Conservation (phyloP, 257 asterid species). For the Sherardia arvensis region DNA sequence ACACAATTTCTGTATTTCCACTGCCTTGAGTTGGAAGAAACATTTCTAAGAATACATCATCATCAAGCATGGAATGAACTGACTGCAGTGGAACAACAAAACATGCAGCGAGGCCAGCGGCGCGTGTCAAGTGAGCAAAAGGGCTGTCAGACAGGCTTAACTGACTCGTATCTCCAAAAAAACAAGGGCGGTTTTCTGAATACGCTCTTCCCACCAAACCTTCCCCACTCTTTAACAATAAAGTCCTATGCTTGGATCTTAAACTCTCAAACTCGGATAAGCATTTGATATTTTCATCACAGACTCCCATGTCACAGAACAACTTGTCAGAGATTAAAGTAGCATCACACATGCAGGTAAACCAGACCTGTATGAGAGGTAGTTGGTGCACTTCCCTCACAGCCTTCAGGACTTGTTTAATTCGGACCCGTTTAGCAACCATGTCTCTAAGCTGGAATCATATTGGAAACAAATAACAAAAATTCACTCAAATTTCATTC, state of each 20-base stretch:
- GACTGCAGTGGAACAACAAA: background rate
- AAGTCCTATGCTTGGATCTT: background rate
- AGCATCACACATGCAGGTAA: slow-evolving; percentile 4
- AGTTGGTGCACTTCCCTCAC: slow-evolving; percentile 1
- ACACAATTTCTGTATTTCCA: background rate
- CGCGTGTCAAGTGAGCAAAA: background rate
- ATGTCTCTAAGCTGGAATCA: background rate
- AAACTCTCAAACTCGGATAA: background rate
- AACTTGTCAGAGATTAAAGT: background rate
- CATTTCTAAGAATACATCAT: background rate
- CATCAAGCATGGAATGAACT: background rate
- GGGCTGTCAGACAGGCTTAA: background rate
- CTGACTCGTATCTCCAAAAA: background rate
- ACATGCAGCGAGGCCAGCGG: background rate
- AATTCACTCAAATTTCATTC: background rate
- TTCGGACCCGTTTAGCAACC: background rate
- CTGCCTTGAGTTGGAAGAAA: background rate
- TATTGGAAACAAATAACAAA: background rate
- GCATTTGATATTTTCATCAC: background rate
- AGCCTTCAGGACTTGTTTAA: background rate
- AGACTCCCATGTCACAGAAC: background rate
- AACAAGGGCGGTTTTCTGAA: background rate
- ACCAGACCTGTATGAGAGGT: slow-evolving; percentile 7
- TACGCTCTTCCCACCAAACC: slow-evolving; percentile 2
- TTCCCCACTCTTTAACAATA: background rate